These are phyloP conservation scores for Puccinia triticina DNA, from an alignment of 1,284 basidiomycete species.

Conservation along the genomic window DNA sequence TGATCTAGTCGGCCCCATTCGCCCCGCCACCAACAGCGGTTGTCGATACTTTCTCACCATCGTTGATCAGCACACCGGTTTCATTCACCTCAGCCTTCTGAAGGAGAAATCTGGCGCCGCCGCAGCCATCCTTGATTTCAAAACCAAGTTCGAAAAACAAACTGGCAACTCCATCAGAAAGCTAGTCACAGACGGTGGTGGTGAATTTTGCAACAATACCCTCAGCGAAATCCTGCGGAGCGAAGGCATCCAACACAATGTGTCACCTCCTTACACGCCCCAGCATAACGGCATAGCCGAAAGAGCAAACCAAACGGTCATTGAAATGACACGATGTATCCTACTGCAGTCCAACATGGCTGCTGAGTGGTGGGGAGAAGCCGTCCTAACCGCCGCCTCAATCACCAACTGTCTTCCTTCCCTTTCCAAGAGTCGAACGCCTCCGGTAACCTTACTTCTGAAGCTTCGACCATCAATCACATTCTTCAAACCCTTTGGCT, in stretches of 20 bases:
- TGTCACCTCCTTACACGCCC: background rate
- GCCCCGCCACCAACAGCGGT: background rate
- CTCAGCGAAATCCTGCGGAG: background rate
- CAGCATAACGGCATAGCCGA: slow-evolving; percentile 2
- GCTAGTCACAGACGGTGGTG: slow-evolving; percentile 1
- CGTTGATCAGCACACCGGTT: background rate
- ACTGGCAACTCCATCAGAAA: background rate
- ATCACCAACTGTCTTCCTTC: background rate
- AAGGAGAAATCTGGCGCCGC: background rate
- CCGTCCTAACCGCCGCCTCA: background rate
- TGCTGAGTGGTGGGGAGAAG: background rate
- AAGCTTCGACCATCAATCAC: background rate
- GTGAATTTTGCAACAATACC: background rate
- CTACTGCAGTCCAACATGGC: background rate
- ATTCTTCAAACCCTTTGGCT: background rate
- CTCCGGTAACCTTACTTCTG: too few relatives aligned
- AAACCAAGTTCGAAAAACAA: background rate
- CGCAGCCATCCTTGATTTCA: background rate
- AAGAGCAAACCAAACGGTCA: background rate
- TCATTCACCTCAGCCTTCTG: background rate
- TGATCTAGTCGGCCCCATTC: background rate
- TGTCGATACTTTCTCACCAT: background rate
- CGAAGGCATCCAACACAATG: background rate
- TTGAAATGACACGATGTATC: background rate
- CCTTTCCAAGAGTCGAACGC: background rate